A percentile compares a stretch with the other conserved stretches of the same genome.
Conservation (phyloP, 2,329 filamentous ascomycete genomes). For the Fonsecaea pedrosoi region DNA sequence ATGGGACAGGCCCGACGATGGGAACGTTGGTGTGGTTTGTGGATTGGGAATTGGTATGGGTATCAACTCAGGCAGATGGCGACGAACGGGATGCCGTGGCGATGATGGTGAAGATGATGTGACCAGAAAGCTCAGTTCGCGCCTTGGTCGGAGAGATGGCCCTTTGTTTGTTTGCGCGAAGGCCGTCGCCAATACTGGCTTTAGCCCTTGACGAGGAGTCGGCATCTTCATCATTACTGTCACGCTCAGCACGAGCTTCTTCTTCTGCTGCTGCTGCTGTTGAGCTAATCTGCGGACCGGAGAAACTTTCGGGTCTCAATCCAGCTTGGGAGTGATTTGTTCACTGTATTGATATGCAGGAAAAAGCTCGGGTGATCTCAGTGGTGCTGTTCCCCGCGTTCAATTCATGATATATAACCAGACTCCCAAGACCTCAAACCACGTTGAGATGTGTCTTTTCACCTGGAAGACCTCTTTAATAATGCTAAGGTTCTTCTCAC, state of each 20-base stretch:
- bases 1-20: not conserved
- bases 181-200: conserved; percentile 25
- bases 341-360: not conserved
- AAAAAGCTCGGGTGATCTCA: not conserved
- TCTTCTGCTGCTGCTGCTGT: not conserved
- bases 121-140: conserved; percentile 26
- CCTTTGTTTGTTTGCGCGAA: conserved; percentile 7
- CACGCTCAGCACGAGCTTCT: not conserved
- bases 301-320: not conserved
- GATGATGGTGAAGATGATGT: not conserved
- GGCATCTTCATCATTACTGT: conserved; percentile 20
- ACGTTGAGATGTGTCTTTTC: not conserved
- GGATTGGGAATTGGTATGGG: conserved; percentile 9
- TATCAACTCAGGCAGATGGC: conserved; percentile 5
- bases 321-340: not conserved
- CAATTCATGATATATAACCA: not conserved
- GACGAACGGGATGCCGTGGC: conserved; percentile 7
- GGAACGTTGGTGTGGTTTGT: not conserved
- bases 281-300: no score
- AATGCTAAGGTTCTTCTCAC: not conserved
- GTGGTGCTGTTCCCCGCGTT: not conserved
- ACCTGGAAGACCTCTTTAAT: not conserved
- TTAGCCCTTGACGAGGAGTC: conserved; percentile 15
- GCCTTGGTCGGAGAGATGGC: not conserved
- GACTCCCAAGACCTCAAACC: not conserved